Evolutionary conservation across 305 asterid species (phyloP).

Genomic region (Withania somnifera): DNA sequence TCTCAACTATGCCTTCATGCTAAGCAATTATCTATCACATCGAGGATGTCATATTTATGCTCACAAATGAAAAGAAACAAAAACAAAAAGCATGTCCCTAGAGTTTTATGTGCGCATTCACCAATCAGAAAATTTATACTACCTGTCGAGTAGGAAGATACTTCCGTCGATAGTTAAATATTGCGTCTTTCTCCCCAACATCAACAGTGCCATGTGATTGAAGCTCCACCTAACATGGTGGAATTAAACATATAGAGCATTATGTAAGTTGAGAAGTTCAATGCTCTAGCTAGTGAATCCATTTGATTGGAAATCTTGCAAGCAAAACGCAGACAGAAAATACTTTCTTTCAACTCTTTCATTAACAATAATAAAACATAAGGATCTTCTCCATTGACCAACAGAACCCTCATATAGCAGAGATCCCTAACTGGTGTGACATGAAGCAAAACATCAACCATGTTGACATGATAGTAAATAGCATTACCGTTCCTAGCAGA

Average conservation of each 20-base stretch:
- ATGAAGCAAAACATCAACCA: neutral
- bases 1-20: neutral
- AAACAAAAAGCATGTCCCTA: neutral
- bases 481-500: neutral
- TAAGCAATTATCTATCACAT: neutral
- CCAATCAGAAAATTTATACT: neutral
- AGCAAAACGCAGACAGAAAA: neutral
- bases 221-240: conserved; percentile 58
- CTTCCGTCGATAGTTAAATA: conserved; percentile 71
- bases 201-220: conserved; percentile 43
- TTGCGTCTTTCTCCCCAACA: conserved; percentile 56
- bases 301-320: neutral
- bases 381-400: neutral
- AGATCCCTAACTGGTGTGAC: neutral
- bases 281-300: neutral
- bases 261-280: neutral
- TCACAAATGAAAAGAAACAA: neutral
- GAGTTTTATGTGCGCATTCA: neutral
- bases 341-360: neutral
- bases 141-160: conserved; percentile 93
- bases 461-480: neutral
- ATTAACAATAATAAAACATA: neutral
- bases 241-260: neutral
- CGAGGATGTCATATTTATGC: neutral
- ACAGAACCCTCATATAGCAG: neutral